Conservation (phyloP, 2,329 filamentous ascomycete species). For the Aspergillus pseudotamarii region DNA sequence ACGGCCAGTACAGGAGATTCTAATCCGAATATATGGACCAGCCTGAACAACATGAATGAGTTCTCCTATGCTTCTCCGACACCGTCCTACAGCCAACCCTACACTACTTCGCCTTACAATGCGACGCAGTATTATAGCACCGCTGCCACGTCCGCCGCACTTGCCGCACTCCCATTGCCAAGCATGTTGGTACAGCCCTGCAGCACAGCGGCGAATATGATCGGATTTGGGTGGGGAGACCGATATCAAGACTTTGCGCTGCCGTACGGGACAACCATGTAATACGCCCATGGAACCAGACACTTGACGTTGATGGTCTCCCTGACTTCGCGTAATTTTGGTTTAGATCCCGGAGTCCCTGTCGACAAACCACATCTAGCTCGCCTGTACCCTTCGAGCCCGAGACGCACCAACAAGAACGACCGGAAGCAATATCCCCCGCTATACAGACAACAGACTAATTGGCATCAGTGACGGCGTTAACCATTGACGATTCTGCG, state of each 20-base stretch:
- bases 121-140: slow-evolving; percentile 73
- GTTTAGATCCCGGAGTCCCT: slow-evolving; percentile 25
- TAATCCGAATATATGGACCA: slow-evolving; percentile 74
- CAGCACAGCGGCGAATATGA: slow-evolving; percentile 75
- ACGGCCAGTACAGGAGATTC: slow-evolving; percentile 72
- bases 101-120: slow-evolving; percentile 67
- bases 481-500: slow-evolving; percentile 50
- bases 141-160: slow-evolving; percentile 71
- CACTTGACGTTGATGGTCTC: slow-evolving; percentile 30
- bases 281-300: slow-evolving; percentile 36
- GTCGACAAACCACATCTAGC: slow-evolving; percentile 18
- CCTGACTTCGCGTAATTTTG: slow-evolving; percentile 29
- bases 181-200: slow-evolving; percentile 85
- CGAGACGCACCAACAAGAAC: slow-evolving; percentile 43
- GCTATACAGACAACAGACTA: slow-evolving; percentile 46
- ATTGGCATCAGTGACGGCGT: slow-evolving; percentile 60
- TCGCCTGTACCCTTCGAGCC: slow-evolving; percentile 38
- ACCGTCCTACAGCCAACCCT: slow-evolving; percentile 77
- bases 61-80: slow-evolving; percentile 75
- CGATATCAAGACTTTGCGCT: slow-evolving; percentile 79
- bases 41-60: slow-evolving; percentile 70
- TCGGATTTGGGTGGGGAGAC: slow-evolving; percentile 78
- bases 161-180: slow-evolving; percentile 77
- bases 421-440: slow-evolving; percentile 39
- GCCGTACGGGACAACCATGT: slow-evolving; percentile 77